These are phyloP conservation scores for Pythium grandisporangium DNA, from an alignment of 352 stramenopile species.

Conservation along the genomic window DNA sequence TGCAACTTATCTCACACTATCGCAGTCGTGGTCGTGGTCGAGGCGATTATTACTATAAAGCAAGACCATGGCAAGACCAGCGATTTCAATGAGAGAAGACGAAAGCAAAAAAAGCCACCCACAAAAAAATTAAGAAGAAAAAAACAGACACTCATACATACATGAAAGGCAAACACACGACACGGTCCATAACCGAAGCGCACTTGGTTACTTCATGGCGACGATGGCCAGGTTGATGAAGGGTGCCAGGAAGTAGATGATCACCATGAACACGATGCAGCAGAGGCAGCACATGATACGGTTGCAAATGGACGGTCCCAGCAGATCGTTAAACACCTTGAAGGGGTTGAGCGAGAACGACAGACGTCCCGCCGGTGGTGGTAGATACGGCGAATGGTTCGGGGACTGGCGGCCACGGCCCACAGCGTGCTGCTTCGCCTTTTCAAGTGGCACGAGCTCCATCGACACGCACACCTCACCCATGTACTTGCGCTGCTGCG, in stretches of 20 bases:
- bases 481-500: constrained; percentile 72
- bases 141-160: no score
- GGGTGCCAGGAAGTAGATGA: constrained; percentile 81
- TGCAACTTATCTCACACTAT: no score
- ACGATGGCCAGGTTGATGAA: constrained; percentile 83
- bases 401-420: constrained; percentile 82
- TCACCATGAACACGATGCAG: constrained; percentile 77
- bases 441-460: constrained; percentile 83
- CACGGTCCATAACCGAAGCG: no score
- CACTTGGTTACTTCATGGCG: constrained; percentile 36
- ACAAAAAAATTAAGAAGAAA: no score
- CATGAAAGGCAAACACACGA: no score
- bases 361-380: constrained; percentile 81
- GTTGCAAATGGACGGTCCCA: constrained; percentile 83
- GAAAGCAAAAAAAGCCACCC: no score
- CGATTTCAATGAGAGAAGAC: no score
- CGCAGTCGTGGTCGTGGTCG: no score
- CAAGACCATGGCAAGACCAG: no score
- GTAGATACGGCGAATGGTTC: constrained; percentile 91
- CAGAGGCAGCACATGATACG: constrained; percentile 78
- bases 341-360: constrained; percentile 91
- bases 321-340: constrained; percentile 80
- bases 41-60: no score
- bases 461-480: constrained; percentile 83
- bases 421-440: constrained; percentile 65